Conservation (phyloP, 2,329 filamentous ascomycete genomes). For the Epichloe glyceriae region DNA sequence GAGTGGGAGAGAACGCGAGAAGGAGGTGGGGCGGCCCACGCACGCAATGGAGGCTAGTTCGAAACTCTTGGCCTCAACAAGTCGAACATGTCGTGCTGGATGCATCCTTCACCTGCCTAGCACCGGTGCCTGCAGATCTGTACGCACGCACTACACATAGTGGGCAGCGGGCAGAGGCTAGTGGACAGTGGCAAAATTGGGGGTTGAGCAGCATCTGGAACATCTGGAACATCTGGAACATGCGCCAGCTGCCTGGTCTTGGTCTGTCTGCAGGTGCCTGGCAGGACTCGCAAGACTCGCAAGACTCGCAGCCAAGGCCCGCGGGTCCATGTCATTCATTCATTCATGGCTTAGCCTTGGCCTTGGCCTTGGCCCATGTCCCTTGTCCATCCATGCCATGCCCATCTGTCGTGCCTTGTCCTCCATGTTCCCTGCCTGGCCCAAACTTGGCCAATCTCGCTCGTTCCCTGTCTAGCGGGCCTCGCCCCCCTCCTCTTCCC, state of each 20-base stretch:
- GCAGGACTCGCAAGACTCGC: too few species aligned
- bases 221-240: background rate
- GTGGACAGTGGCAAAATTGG: background rate
- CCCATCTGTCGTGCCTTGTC: constrained; percentile 1
- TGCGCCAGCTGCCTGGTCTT: background rate
- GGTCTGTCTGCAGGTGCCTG: too few species aligned
- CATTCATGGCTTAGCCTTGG: too few species aligned
- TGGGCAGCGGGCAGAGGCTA: background rate
- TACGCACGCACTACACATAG: background rate
- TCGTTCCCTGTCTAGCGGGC: constrained; percentile 6
- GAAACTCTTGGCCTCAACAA: background rate
- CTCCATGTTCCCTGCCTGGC: background rate
- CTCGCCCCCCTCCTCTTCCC: constrained; percentile 5
- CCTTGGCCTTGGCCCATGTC: background rate
- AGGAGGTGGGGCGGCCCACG: background rate
- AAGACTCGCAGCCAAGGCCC: background rate
- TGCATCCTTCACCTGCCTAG: background rate
- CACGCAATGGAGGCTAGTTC: background rate
- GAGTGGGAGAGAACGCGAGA: background rate
- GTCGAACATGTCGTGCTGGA: background rate
- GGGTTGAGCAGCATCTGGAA: background rate
- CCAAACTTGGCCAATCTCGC: constrained; percentile 4
- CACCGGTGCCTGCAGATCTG: background rate
- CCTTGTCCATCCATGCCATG: background rate
- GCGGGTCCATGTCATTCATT: background rate